Evolutionary conservation across 2,329 filamentous ascomycete species (phyloP).

Genomic region (Gnomoniopsis smithogilvyi): DNA sequence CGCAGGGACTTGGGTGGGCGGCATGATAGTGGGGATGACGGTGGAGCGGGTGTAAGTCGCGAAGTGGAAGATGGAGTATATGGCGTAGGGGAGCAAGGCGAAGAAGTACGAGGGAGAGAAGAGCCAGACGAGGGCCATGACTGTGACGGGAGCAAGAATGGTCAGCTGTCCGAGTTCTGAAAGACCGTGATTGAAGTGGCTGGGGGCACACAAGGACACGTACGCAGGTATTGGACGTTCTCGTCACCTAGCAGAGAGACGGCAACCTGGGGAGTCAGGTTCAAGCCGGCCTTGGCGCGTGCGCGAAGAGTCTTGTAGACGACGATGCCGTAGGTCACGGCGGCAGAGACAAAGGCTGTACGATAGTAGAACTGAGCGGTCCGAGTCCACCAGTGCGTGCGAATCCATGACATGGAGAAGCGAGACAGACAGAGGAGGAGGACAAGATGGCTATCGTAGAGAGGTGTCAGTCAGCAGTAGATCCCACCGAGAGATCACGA

Average conservation of each 20-base stretch:
- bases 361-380: constrained; percentile 85
- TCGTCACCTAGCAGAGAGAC: constrained; percentile 77
- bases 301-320: constrained; percentile 97
- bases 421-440: constrained; percentile 79
- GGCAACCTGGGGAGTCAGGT: constrained; percentile 53
- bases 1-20: constrained; percentile 53
- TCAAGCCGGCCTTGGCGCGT: constrained; percentile 70
- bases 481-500: neutral
- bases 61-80: constrained; percentile 98
- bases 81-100: constrained; percentile 87
- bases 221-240: constrained; percentile 97
- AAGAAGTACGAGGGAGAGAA: constrained; percentile 84
- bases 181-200: neutral
- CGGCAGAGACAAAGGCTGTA: constrained; percentile 82
- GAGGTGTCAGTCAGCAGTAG: constrained; percentile 5
- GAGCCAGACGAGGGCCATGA: constrained; percentile 94
- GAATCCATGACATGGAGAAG: constrained; percentile 81
- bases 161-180: constrained; percentile 12
- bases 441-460: constrained; percentile 69
- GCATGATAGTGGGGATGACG: constrained; percentile 81
- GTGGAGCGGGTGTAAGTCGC: constrained; percentile 94
- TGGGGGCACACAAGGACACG: constrained; percentile 32
- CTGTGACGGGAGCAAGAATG: constrained; percentile 40
- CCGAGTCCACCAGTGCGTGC: constrained; percentile 79
- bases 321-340: constrained; percentile 93